phyloP scores from a whole-genome alignment of 139 green algal species.

The Spirogloea muscicola region DNA sequence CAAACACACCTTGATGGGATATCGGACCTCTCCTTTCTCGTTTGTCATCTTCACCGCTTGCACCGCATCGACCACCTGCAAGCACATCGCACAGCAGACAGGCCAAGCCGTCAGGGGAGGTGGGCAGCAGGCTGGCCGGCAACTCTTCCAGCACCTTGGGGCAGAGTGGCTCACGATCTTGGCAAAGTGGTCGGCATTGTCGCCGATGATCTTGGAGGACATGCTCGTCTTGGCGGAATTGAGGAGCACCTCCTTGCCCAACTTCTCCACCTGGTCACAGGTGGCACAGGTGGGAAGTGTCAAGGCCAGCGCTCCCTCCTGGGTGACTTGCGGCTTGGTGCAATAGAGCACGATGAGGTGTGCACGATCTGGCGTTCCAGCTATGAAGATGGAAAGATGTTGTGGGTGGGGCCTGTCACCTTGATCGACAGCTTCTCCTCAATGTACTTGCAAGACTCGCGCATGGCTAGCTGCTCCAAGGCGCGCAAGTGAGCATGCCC shows the following conservation, averaged over 20 bases:
- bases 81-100: background rate
- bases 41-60: constrained; percentile 57
- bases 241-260: constrained; percentile 79
- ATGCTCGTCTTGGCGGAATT: constrained; percentile 88
- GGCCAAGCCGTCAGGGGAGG: constrained; percentile 7
- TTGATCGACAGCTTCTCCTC: constrained; percentile 75
- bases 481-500: too few relatives aligned
- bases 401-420: constrained; percentile 16
- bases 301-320: too few relatives aligned
- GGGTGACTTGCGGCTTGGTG: too few relatives aligned
- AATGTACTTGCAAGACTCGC: constrained; percentile 91
- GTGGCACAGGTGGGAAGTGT: background rate
- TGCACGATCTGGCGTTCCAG: too few relatives aligned
- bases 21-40: constrained; percentile 51
- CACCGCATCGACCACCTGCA: constrained; percentile 76
- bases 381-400: too few relatives aligned
- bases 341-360: too few relatives aligned
- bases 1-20: constrained; percentile 50
- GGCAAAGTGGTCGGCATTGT: constrained; percentile 82
- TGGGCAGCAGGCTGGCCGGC: background rate
- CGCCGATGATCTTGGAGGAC: constrained; percentile 87
- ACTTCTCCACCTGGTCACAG: constrained; percentile 57
- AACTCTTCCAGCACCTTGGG: background rate
- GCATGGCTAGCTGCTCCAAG: constrained; percentile 89
- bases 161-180: constrained; percentile 53